A percentile compares a stretch with the other conserved stretches of the same genome.
These are phyloP conservation scores for Leccinum pseudoinsigne DNA, from an alignment of 1,284 basidiomycete genomes.

Conservation along the genomic window DNA sequence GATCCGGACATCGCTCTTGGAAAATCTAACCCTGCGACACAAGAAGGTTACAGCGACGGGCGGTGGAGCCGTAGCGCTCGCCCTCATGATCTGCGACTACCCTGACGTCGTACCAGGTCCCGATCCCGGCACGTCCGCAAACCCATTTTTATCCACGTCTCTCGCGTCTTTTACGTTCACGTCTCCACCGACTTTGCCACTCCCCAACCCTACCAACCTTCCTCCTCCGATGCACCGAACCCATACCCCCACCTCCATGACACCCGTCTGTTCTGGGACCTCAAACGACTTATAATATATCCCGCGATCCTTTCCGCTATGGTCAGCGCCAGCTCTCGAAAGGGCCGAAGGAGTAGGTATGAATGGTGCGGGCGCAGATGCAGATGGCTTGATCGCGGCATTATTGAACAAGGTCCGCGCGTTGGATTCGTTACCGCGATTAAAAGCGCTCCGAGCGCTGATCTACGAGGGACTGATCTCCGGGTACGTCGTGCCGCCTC, in stretches of 20 bases:
- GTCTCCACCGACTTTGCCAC: conserved; percentile 22
- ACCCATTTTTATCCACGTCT: conserved; percentile 19
- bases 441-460: conserved; percentile 66
- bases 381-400: conserved; percentile 68
- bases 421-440: conserved; percentile 80
- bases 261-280: conserved; percentile 42
- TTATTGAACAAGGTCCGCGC: conserved; percentile 79
- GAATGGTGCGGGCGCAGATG: conserved; percentile 26
- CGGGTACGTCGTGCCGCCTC: conserved; percentile 50
- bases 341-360: conserved; percentile 8
- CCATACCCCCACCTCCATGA: conserved; percentile 59
- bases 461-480: conserved; percentile 91
- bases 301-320: conserved; percentile 56
- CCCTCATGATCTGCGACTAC: too few relatives aligned
- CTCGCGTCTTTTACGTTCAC: conserved; percentile 19
- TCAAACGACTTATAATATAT: conserved; percentile 80
- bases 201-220: conserved; percentile 19
- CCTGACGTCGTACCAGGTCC: neutral
- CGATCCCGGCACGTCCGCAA: neutral
- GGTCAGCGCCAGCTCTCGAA: conserved; percentile 29
- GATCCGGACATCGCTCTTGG: too few relatives aligned
- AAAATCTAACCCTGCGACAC: too few relatives aligned
- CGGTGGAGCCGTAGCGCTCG: too few relatives aligned
- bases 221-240: conserved; percentile 34
- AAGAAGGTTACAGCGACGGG: too few relatives aligned